These are phyloP conservation scores for Backusella circina DNA, from an alignment of 192 early-diverging fungal genomes.

Conservation along the genomic window DNA sequence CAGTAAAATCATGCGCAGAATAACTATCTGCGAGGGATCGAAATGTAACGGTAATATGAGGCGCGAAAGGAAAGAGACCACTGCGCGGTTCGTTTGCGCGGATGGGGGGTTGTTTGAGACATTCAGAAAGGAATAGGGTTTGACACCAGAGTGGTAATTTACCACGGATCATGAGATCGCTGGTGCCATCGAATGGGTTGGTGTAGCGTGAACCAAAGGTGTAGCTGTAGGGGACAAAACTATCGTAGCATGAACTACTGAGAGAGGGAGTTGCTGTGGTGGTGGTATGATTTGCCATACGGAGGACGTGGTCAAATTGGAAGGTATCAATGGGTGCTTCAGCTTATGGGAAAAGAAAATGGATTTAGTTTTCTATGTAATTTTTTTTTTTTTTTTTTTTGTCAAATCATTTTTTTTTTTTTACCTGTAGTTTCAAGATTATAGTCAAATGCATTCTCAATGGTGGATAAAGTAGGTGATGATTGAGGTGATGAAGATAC, in stretches of 20 bases:
- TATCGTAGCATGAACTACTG: neutral
- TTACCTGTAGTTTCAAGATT: neutral
- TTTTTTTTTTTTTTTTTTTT: neutral
- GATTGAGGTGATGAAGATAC: neutral
- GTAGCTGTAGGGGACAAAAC: conserved; percentile 28
- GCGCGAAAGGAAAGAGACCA: conserved; percentile 18
- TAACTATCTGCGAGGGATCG: neutral
- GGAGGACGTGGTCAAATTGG: neutral
- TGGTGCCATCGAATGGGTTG: conserved; percentile 10
- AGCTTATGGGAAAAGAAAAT: neutral
- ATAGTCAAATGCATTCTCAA: neutral
- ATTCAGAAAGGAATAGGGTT: conserved; percentile 19
- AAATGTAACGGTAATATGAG: conserved; percentile 18
- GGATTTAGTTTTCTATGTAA: neutral
- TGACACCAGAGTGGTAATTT: conserved; percentile 25
- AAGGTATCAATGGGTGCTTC: conserved; percentile 20
- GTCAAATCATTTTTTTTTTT: neutral
- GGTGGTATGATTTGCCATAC: neutral
- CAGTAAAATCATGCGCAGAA: neutral
- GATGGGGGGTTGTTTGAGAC: neutral
- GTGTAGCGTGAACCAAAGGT: conserved; percentile 26
- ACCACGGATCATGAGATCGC: conserved; percentile 23
- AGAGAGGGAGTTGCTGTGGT: neutral
- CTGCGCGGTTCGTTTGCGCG: conserved; percentile 5
- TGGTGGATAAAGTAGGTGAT: conserved; percentile 9